These are phyloP conservation scores for Eucommia ulmoides DNA, from an alignment of 257 asterid genomes.

Conservation along the genomic window DNA sequence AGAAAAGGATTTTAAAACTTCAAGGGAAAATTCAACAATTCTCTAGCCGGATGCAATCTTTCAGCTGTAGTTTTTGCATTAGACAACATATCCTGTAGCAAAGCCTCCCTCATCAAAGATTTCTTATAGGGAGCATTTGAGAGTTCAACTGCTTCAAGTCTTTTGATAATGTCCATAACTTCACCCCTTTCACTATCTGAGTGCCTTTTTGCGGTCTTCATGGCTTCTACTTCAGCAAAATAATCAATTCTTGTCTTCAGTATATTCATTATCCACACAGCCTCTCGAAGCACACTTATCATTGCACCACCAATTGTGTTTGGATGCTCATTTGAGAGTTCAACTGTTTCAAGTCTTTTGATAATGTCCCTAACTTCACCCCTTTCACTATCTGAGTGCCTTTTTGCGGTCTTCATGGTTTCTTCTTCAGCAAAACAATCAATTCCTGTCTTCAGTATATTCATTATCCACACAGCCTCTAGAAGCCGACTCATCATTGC, in stretches of 20 bases:
- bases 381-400: constrained; percentile 62
- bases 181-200: constrained; percentile 65
- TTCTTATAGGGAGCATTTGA: too few relatives aligned
- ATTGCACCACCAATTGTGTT: constrained; percentile 99
- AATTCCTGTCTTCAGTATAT: constrained; percentile 62
- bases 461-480: constrained; percentile 88
- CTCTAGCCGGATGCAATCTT: constrained; percentile 80
- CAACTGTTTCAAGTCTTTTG: constrained; percentile 61
- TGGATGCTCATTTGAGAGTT: constrained; percentile 77
- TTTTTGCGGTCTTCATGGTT: constrained; percentile 76
- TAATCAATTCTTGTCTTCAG: constrained; percentile 65
- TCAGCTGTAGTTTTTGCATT: constrained; percentile 76
- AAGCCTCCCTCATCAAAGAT: constrained; percentile 42
- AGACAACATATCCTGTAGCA: constrained; percentile 76
- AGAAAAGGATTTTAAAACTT: constrained; percentile 76
- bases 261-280: constrained; percentile 78
- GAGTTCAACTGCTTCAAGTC: constrained; percentile 67
- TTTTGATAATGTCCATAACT: constrained; percentile 66
- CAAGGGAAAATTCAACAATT: constrained; percentile 80
- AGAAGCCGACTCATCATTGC: constrained; percentile 99
- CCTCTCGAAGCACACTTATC: constrained; percentile 98
- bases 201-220: constrained; percentile 78
- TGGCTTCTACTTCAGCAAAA: constrained; percentile 76
- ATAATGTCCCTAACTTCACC: constrained; percentile 80
- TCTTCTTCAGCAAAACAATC: constrained; percentile 78